A percentile compares a stretch with the other conserved stretches of the same genome.
Evolutionary conservation across 768 basidiomycete species (phyloP).

Genomic region (Boletus rufocinnamomeus): DNA sequence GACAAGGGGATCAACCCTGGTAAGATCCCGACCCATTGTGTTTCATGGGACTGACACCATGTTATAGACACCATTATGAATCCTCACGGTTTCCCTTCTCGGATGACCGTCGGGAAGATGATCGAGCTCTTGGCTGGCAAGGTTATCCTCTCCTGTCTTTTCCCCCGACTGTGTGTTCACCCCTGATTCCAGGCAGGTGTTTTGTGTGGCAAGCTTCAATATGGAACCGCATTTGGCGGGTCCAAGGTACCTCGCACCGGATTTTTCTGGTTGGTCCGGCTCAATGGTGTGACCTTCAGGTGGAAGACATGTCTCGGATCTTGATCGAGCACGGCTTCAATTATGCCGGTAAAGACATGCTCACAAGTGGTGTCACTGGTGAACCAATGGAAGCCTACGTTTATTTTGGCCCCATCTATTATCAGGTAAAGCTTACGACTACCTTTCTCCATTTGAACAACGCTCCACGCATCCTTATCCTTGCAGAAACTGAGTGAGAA

Average conservation of each 20-base stretch:
- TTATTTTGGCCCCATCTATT: slow-evolving; percentile 98
- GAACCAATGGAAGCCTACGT: slow-evolving; percentile 96
- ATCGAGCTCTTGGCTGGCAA: slow-evolving; percentile 97
- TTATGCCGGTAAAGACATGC: slow-evolving; percentile 98
- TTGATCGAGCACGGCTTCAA: slow-evolving; percentile 94
- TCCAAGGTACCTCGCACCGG: slow-evolving; percentile 66
- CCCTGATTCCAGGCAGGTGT: slow-evolving; percentile 73
- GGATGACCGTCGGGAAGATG: slow-evolving; percentile 99
- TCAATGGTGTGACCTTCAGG: slow-evolving; percentile 44
- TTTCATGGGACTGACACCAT: slow-evolving; percentile 15
- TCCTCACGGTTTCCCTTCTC: slow-evolving; percentile 98
- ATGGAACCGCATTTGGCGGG: slow-evolving; percentile 96
- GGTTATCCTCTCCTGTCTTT: slow-evolving; percentile 39
- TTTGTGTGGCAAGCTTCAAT: slow-evolving; percentile 83
- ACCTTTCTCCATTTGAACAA: slow-evolving; percentile 4
- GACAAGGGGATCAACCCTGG: slow-evolving; percentile 95
- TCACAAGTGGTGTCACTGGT: slow-evolving; percentile 97
- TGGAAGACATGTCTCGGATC: slow-evolving; percentile 97
- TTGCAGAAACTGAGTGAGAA: slow-evolving; percentile 87
- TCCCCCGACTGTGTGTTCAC: slow-evolving; percentile 6
- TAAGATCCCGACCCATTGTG: slow-evolving; percentile 35
- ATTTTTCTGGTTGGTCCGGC: slow-evolving; percentile 5
- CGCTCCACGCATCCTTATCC: slow-evolving; percentile 2
- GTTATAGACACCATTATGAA: slow-evolving; percentile 97
- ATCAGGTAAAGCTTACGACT: slow-evolving; percentile 62